phyloP scores from a whole-genome alignment of 805 yeast genomes.

The Candida maesae region DNA sequence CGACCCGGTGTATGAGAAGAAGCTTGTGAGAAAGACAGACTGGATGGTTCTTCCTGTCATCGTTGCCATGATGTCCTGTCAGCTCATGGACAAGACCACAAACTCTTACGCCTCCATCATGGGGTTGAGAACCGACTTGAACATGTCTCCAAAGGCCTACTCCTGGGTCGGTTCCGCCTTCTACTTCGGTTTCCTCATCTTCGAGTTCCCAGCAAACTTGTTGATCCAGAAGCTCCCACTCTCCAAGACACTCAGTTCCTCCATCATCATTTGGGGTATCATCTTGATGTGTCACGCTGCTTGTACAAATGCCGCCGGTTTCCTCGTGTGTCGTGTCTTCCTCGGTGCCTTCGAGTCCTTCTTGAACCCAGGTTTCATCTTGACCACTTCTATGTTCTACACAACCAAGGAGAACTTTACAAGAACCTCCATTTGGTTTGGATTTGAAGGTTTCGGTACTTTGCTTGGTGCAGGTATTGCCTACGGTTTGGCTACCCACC shows the following conservation, averaged over 20 bases:
- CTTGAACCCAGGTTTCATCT: constrained; percentile 53
- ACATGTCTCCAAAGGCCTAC: constrained; percentile 42
- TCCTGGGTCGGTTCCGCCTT: constrained; percentile 57
- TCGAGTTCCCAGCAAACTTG: constrained; percentile 46
- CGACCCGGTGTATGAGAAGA: constrained; percentile 21
- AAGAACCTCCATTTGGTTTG: constrained; percentile 42
- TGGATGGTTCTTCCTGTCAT: constrained; percentile 35
- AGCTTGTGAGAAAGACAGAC: constrained; percentile 37
- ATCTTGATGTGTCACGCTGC: constrained; percentile 49
- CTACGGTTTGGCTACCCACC: constrained; percentile 42
- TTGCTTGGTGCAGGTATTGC: constrained; percentile 51
- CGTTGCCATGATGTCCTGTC: constrained; percentile 33
- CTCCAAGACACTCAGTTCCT: constrained; percentile 43
- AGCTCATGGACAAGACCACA: constrained; percentile 40
- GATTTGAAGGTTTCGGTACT: constrained; percentile 43
- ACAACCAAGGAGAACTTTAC: constrained; percentile 40
- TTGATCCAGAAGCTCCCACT: constrained; percentile 55
- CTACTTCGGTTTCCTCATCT: constrained; percentile 59
- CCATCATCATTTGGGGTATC: constrained; percentile 58
- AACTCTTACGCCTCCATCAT: constrained; percentile 44
- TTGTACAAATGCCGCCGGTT: constrained; percentile 34
- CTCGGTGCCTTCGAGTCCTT: constrained; percentile 50
- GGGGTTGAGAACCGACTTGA: constrained; percentile 44
- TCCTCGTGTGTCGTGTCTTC: constrained; percentile 44
- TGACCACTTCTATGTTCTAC: constrained; percentile 57